Evolutionary conservation across 352 stramenopile genomes (phyloP).

Genomic region (Phytophthora megakarya): DNA sequence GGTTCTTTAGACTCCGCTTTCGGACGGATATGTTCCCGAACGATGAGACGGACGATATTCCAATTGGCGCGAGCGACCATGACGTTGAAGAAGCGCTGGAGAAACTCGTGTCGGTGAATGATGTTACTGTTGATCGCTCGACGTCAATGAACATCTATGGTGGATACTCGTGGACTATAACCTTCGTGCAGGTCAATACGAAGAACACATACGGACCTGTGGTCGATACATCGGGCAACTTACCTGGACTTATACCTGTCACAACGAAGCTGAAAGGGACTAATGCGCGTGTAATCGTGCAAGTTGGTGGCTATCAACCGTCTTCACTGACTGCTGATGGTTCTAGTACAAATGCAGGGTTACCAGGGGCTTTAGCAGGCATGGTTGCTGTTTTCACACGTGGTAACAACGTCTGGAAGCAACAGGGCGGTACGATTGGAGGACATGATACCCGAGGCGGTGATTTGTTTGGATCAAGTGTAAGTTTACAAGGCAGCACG

Average conservation of each 20-base stretch:
- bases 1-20: constrained; percentile 73
- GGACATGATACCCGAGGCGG: constrained; percentile 62
- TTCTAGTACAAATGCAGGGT: constrained; percentile 48
- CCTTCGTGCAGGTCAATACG: constrained; percentile 80
- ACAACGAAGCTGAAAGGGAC: constrained; percentile 61
- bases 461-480: constrained; percentile 78
- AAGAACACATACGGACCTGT: constrained; percentile 76
- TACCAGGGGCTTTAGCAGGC: constrained; percentile 62
- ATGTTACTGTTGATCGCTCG: constrained; percentile 64
- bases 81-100: constrained; percentile 65
- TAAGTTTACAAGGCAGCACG: constrained; percentile 58
- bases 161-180: constrained; percentile 87
- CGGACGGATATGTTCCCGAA: constrained; percentile 74
- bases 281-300: constrained; percentile 55
- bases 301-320: constrained; percentile 57
- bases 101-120: constrained; percentile 72
- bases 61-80: constrained; percentile 57
- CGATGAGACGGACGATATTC: constrained; percentile 73
- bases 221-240: constrained; percentile 64
- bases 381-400: constrained; percentile 72
- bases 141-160: constrained; percentile 73
- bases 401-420: constrained; percentile 74
- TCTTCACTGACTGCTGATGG: constrained; percentile 35
- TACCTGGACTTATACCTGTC: constrained; percentile 65
- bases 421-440: constrained; percentile 62